Evolutionary conservation across 768 basidiomycete species (phyloP), one percentile per base, ranked within the genome.

Genomic region (Hydnum rufescens): DNA sequence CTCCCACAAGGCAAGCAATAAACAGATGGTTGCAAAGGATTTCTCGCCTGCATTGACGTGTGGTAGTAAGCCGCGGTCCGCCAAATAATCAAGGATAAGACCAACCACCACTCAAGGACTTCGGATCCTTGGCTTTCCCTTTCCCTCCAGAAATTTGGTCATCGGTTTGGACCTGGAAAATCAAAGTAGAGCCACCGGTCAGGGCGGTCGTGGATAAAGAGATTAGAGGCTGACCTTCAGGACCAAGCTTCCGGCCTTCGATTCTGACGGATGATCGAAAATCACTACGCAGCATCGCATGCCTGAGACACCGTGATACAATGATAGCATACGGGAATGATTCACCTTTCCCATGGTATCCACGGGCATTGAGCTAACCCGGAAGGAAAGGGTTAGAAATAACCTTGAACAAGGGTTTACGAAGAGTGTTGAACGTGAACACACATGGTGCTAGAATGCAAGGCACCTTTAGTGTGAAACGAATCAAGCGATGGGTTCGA

Each of bases 1-100:
- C 60, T 95, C 86, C 95, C 95, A 99, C 43, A 99, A 70, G 3
- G 95, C 80, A n/a, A 97, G 68, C 46, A 99, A 68, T 50, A 99
- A 65, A 58, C 89, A 92, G 57, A 96, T 88, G 0, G 93, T 97
- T 4, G 90, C 85, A 67, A 95, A 99, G 4, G 87, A 92, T 65
- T 95, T 93, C 64, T 97, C 93, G 34, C 93, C 36, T 39, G 22
- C 13, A 22, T 13, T 51, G 32, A 19, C 51, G 32, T 51, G 18
- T 34, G 13, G 26, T 29, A 32, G 36, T 16, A 6, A 2, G 18
- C 22, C 36, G 51, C 13, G 22, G 23, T 42, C 30, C 19, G 51
- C 13, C 25, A 25, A 13, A 13, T 23, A n/a, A 28, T 25, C 16
- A 16, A 13, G 23, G 25, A 0, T 18, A 51, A 26, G 22, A 22